Evolutionary conservation across 2,329 filamentous ascomycete species (phyloP).

Genomic region (Penicillium sp.): DNA sequence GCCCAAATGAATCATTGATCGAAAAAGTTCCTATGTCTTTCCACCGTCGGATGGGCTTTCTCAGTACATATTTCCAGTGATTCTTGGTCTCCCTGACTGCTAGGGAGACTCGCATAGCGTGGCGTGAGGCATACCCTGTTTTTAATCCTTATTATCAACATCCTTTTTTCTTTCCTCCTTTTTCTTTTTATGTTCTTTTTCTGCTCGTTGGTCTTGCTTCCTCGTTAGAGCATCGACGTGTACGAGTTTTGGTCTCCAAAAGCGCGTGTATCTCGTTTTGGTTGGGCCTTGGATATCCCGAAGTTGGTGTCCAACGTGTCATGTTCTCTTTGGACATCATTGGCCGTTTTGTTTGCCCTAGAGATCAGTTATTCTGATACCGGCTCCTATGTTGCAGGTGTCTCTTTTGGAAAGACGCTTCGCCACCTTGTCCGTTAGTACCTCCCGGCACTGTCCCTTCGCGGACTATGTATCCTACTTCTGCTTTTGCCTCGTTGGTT

Average conservation of each 20-base stretch:
- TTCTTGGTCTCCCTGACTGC: conserved; percentile 22
- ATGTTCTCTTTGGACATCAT: background rate
- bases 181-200: conserved; percentile 10
- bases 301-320: background rate
- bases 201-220: conserved; percentile 5
- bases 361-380: background rate
- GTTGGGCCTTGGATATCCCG: conserved; percentile 37
- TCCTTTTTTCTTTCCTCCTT: conserved; percentile 9
- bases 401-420: background rate
- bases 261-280: conserved; percentile 41
- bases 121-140: conserved; percentile 36
- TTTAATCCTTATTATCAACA: conserved; percentile 22
- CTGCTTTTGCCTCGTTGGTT: conserved; percentile 41
- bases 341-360: background rate
- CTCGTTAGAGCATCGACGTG: conserved; percentile 8
- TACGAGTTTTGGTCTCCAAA: conserved; percentile 8
- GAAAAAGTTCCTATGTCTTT: conserved; percentile 4
- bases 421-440: background rate
- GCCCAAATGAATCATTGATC: conserved; percentile 40
- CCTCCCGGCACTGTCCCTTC: background rate
- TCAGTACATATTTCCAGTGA: conserved; percentile 31
- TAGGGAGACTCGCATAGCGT: conserved; percentile 35
- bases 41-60: conserved; percentile 14
- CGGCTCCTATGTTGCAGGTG: background rate
- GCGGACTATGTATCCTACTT: conserved; percentile 3